Conservation (phyloP, 2,329 filamentous ascomycete genomes). For the Meredithiella fracta region DNA sequence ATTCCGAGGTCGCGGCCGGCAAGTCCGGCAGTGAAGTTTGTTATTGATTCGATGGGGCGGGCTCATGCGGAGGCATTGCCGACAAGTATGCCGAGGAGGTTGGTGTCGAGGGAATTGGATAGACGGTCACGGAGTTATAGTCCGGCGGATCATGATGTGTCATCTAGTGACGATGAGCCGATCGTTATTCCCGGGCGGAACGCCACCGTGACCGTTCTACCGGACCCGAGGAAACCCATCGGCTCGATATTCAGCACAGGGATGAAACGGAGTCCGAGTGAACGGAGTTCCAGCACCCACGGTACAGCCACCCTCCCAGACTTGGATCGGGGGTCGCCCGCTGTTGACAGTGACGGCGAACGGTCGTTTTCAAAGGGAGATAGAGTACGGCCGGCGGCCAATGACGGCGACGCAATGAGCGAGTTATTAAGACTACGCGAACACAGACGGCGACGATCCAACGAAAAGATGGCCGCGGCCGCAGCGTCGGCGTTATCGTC, state of each 20-base stretch:
- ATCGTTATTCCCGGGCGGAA: slow-evolving; percentile 48
- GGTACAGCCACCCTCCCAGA: slow-evolving; percentile 17
- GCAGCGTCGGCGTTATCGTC: not conserved
- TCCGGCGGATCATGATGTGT: slow-evolving; percentile 31
- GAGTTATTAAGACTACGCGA: slow-evolving; percentile 44
- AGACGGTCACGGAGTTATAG: slow-evolving; percentile 14
- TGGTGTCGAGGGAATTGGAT: slow-evolving; percentile 7
- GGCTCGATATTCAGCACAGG: slow-evolving; percentile 29
- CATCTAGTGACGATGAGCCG: slow-evolving; percentile 46
- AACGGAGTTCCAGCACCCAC: slow-evolving; percentile 28
- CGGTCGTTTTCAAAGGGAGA: not conserved
- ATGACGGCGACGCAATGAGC: slow-evolving; percentile 39
- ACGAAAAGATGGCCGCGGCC: slow-evolving; percentile 6
- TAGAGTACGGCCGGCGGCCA: slow-evolving; percentile 14
- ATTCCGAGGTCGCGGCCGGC: slow-evolving; percentile 32
- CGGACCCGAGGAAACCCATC: slow-evolving; percentile 34
- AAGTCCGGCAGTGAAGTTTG: slow-evolving; percentile 43
- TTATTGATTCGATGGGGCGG: slow-evolving; percentile 44
- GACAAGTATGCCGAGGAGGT: slow-evolving; percentile 1
- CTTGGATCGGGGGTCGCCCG: slow-evolving; percentile 12
- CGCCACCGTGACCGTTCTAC: slow-evolving; percentile 33
- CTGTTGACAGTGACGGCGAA: slow-evolving; percentile 42
- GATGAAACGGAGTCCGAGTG: slow-evolving; percentile 31
- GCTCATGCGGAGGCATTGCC: slow-evolving; percentile 34
- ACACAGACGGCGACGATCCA: slow-evolving; percentile 29